A percentile compares a stretch with the other conserved stretches of the same genome.
phyloP scores from a whole-genome alignment of 2,329 filamentous ascomycete species.

The Ceratocystis papillata region DNA sequence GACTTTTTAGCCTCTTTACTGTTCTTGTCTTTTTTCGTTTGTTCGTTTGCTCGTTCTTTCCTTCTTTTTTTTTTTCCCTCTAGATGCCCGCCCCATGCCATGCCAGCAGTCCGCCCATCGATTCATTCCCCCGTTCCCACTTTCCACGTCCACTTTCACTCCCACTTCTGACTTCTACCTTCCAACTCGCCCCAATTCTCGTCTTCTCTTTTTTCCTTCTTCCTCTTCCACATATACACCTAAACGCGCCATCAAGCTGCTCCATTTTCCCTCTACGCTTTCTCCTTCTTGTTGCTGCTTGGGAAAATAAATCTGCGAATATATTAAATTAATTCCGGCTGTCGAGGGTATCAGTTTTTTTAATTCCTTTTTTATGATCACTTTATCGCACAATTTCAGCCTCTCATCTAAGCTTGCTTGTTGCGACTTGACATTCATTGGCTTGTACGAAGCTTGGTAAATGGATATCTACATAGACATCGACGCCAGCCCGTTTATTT shows the following conservation, averaged over 20 bases:
- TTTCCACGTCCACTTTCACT: slow-evolving; percentile 8
- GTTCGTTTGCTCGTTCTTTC: slow-evolving; percentile 11
- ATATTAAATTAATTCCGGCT: slow-evolving; percentile 3
- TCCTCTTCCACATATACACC: slow-evolving; percentile 1
- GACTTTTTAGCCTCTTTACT: slow-evolving; percentile 17
- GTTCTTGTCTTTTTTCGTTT: slow-evolving; percentile 9
- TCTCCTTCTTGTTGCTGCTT: not conserved
- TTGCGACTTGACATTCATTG: slow-evolving; percentile 12
- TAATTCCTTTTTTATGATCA: slow-evolving; percentile 2
- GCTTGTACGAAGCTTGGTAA: slow-evolving; percentile 2
- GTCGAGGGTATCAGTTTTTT: not conserved
- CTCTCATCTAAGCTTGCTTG: not conserved
- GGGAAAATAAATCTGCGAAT: not conserved
- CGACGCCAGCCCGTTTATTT: not conserved
- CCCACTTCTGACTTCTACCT: slow-evolving; percentile 8
- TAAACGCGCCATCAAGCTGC: slow-evolving; percentile 5
- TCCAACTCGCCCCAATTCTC: not conserved
- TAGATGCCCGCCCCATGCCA: slow-evolving; percentile 7
- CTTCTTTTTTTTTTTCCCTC: slow-evolving; percentile 13
- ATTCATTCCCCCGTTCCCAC: slow-evolving; percentile 13
- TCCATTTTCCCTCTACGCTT: not conserved
- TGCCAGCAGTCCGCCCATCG: not conserved
- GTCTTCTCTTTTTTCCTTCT: not conserved
- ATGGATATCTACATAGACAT: not conserved
- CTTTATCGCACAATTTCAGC: not conserved